Conservation (phyloP, 2,329 filamentous ascomycete genomes). For the Penicillium sp. region DNA sequence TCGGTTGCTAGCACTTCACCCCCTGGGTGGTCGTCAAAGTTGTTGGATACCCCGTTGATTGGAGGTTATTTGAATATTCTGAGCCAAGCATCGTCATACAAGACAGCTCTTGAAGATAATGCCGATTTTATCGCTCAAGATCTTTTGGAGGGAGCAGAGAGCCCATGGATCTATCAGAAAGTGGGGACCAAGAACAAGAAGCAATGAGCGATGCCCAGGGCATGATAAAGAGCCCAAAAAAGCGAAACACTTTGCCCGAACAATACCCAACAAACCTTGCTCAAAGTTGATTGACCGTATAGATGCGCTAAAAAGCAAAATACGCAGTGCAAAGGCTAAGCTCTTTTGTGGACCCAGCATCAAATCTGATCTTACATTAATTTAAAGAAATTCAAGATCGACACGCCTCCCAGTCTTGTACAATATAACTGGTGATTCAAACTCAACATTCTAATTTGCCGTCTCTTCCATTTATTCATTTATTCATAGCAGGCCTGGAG, state of each 20-base stretch:
- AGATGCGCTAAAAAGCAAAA: background rate
- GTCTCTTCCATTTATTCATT: background rate
- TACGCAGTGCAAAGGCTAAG: background rate
- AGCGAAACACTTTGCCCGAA: background rate
- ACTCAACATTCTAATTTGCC: fast-evolving
- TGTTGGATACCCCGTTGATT: constrained; percentile 6
- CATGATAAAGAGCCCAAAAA: background rate
- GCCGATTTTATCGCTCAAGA: constrained; percentile 17
- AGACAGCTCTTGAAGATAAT: constrained; percentile 12
- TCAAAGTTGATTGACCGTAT: background rate
- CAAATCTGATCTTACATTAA: background rate
- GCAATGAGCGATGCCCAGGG: background rate
- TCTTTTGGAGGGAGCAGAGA: constrained; percentile 8
- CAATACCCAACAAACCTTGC: background rate
- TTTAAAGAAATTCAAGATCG: background rate
- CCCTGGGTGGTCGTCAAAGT: constrained; percentile 11
- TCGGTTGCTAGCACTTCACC: constrained; percentile 9
- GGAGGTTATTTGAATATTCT: constrained; percentile 16
- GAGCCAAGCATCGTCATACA: constrained; percentile 8
- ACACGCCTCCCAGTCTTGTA: background rate
- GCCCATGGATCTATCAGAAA: constrained; percentile 9
- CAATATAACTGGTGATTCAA: background rate
- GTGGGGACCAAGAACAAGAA: constrained; percentile 8
- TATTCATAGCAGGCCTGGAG: background rate
- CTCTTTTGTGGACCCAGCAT: background rate